A percentile compares a stretch with the other conserved stretches of the same genome.
Evolutionary conservation across 441 rosid genomes (phyloP).

Genomic region (Arabidopsis hybrid): DNA sequence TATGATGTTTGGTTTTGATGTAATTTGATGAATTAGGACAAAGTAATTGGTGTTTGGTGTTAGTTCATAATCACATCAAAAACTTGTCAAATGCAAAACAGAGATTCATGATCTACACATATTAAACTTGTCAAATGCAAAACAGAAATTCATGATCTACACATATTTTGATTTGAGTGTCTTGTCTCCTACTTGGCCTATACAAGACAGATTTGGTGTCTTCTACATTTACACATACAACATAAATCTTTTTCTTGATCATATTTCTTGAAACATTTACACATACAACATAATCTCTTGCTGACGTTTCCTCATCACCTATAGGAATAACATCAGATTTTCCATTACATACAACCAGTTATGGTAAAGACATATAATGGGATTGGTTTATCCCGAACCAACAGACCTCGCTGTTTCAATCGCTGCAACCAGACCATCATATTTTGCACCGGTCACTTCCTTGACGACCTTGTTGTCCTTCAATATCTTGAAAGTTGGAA

Average conservation of each 20-base stretch:
- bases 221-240: no score
- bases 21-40: no score
- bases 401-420: slow-evolving; percentile 73
- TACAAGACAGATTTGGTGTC: no score
- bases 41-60: no score
- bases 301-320: neutral
- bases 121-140: no score
- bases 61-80: no score
- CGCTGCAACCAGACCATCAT: slow-evolving; percentile 69
- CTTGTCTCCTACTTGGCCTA: no score
- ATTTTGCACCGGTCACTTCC: slow-evolving; percentile 89
- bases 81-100: no score
- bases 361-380: neutral
- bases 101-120: no score
- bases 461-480: slow-evolving; percentile 71
- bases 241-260: neutral
- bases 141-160: no score
- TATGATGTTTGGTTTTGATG: no score
- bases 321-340: slow-evolving; percentile 21
- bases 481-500: slow-evolving; percentile 91
- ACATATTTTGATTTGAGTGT: no score
- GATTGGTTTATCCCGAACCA: slow-evolving; percentile 23
- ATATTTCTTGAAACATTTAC: slow-evolving; percentile 23
- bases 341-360: slow-evolving; percentile 21
- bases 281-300: neutral